Evolutionary conservation across 2,329 filamentous ascomycete genomes (phyloP), one percentile per base, ranked within the genome.

Genomic region (Claviceps africana): DNA sequence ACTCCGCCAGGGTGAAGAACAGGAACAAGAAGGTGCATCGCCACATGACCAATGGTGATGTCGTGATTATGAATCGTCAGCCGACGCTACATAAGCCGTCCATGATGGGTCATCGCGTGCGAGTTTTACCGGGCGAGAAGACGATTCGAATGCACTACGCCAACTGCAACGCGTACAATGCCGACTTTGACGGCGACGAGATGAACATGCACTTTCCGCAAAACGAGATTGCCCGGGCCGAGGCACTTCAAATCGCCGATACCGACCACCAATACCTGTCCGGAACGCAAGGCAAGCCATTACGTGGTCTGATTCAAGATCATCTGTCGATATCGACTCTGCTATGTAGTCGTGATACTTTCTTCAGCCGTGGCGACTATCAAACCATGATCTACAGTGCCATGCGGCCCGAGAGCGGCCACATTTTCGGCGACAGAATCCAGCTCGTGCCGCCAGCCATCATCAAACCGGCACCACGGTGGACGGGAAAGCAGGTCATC

Each of bases 181-280:
- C 93, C 33, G 93, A 98, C 76, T 98, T 98, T 64, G 94, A 98
- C 63, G 93, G 93, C 67, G 93, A 98, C 65, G 93, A 98, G 69
- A 98, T 98, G 93, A 98, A 98, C 67, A 94, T 98, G 90, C 93
- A 98, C 70, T 97, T 98, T 63, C 93, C 93, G 1, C 93, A 98
- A 61, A 97, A 95, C 60, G 94, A 97, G 65, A 76, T 97, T 57
- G 93, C 93, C 17, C 79, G 93, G 59, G 87, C 91, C 2, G 93
- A 98, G 70, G 93, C 93, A 2, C 78, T 95, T 59, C 87, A 89
- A 59, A 84, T 98, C 61, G 93, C 93, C 39, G 91, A 97, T 65
- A 96, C 93, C 2, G 91, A 98, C 65, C 90, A 96, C 63, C 93
- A 98, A 62, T 98, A 98, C 65, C 78, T 98, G 37, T 95, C 90